phyloP scores from a whole-genome alignment of 2,329 filamentous ascomycete genomes.

The Ascocoryne sarcoides region DNA sequence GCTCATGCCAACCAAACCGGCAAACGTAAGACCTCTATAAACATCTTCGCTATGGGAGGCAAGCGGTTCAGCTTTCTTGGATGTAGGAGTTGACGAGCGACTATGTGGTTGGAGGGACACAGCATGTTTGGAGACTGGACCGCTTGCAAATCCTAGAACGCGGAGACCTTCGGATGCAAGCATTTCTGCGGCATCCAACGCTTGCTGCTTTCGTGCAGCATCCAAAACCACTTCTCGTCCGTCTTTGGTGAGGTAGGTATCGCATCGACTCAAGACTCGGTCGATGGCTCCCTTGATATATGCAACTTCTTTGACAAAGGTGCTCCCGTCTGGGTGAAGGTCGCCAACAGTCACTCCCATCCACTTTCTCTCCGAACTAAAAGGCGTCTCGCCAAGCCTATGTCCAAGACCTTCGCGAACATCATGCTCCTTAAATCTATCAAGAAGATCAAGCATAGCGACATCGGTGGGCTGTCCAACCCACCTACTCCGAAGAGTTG shows the following conservation, averaged over 20 bases:
- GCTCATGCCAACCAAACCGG: constrained; percentile 92
- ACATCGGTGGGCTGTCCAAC: constrained; percentile 96
- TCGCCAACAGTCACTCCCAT: constrained; percentile 86
- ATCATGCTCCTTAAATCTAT: constrained; percentile 86
- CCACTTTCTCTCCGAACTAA: constrained; percentile 97
- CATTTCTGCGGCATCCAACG: constrained; percentile 66
- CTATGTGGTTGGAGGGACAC: constrained; percentile 30
- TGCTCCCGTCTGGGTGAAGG: constrained; percentile 22
- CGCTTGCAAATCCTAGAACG: constrained; percentile 89
- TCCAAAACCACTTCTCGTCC: constrained; percentile 83
- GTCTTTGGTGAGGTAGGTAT: constrained; percentile 80
- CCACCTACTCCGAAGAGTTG: constrained; percentile 73
- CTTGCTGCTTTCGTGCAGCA: constrained; percentile 62
- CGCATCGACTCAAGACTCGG: constrained; percentile 74
- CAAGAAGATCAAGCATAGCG: constrained; percentile 88
- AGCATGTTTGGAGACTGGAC: constrained; percentile 48
- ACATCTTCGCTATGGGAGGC: constrained; percentile 54
- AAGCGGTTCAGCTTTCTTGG: constrained; percentile 16
- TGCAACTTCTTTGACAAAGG: constrained; percentile 57
- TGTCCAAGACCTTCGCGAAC: constrained; percentile 77
- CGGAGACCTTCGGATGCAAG: constrained; percentile 87
- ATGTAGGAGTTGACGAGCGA: constrained; percentile 43
- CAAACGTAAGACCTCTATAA: constrained; percentile 79
- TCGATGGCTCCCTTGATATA: constrained; percentile 96
- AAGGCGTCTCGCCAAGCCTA: constrained; percentile 78